A percentile compares a stretch with the other conserved stretches of the same genome.
phyloP scores from a whole-genome alignment of 345 rosid genomes.

The Conringia planisiliqua region DNA sequence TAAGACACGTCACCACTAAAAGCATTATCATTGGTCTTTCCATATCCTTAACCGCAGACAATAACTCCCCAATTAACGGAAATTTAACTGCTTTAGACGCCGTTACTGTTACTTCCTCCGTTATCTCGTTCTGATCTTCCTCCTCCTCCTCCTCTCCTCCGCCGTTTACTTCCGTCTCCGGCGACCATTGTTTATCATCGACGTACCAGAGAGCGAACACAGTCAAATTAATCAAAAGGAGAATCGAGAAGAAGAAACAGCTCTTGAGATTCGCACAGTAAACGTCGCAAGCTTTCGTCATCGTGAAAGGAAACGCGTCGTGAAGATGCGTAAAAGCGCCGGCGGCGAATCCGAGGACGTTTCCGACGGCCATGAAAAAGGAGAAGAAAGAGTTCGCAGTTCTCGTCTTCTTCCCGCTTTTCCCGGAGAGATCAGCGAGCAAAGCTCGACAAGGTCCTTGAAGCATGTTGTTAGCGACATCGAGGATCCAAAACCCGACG shows the following conservation, averaged over 20 bases:
- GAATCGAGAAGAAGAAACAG: conserved; percentile 63
- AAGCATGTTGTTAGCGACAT: conserved; percentile 83
- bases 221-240: conserved; percentile 40
- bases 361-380: conserved; percentile 91
- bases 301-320: conserved; percentile 56
- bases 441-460: conserved; percentile 87
- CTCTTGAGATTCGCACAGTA: conserved; percentile 83
- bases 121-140: neutral
- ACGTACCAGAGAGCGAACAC: conserved; percentile 43
- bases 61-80: conserved; percentile 40
- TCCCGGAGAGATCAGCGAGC: conserved; percentile 69
- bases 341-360: conserved; percentile 73
- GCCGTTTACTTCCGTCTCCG: neutral
- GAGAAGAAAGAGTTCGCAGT: conserved; percentile 56
- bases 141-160: neutral
- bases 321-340: conserved; percentile 60
- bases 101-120: conserved; percentile 22
- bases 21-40: conserved; percentile 61
- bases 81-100: neutral
- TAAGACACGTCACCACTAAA: conserved; percentile 61
- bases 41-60: conserved; percentile 43
- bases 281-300: conserved; percentile 60
- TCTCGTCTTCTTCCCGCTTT: conserved; percentile 45
- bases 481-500: conserved; percentile 82
- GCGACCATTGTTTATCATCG: conserved; percentile 38